Percentiles rank a stretch among this genome's conserved stretches.
phyloP scores from a whole-genome alignment of 257 asterid species.

The Scutellaria minor region DNA sequence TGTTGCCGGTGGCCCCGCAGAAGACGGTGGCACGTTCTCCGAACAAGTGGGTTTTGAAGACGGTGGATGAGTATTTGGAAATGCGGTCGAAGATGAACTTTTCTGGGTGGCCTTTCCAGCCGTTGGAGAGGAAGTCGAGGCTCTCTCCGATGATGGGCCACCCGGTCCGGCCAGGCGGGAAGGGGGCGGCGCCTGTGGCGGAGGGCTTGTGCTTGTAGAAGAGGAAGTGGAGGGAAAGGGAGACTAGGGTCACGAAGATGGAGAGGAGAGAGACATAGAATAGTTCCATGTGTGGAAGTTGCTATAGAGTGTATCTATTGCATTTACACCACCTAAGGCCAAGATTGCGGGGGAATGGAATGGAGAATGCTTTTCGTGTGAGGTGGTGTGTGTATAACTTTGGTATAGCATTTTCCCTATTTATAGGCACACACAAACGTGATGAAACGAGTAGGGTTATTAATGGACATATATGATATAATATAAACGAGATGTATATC shows the following conservation, averaged over 20 bases:
- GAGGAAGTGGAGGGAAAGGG: conserved; percentile 59
- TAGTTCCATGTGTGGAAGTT: conserved; percentile 49
- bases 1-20: conserved; percentile 57
- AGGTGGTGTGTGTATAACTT: background rate
- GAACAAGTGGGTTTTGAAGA: conserved; percentile 53
- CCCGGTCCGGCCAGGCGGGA: conserved; percentile 54
- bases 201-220: conserved; percentile 51
- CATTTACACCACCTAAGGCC: background rate
- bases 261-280: conserved; percentile 57
- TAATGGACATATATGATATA: too few species aligned
- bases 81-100: conserved; percentile 60
- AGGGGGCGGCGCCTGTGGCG: conserved; percentile 32
- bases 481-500: too few species aligned
- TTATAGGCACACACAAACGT: conserved; percentile 33
- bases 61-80: conserved; percentile 46
- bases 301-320: background rate
- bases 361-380: conserved; percentile 24
- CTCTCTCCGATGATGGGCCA: conserved; percentile 62
- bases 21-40: conserved; percentile 56
- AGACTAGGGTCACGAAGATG: conserved; percentile 46
- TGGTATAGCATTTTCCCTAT: conserved; percentile 9
- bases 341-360: background rate
- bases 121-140: conserved; percentile 53
- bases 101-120: conserved; percentile 66
- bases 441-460: background rate